A percentile compares a stretch with the other conserved stretches of the same genome.
Evolutionary conservation across 305 asterid genomes (phyloP).

Genomic region (Fraxinus xanthoxyloides): DNA sequence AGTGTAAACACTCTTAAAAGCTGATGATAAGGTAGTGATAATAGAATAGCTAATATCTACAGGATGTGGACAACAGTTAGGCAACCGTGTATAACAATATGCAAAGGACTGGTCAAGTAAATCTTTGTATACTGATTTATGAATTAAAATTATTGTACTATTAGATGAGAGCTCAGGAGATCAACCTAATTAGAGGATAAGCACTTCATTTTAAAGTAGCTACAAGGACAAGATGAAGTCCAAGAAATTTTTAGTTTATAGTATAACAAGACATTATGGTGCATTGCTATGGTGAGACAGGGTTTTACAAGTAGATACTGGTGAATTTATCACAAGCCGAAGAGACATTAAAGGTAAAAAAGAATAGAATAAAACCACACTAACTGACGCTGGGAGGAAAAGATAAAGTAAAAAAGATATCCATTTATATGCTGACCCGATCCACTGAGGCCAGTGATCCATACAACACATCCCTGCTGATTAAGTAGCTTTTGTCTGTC

Average conservation of each 20-base stretch:
- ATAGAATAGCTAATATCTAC: not conserved
- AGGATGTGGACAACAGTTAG: not conserved
- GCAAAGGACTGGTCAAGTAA: not conserved
- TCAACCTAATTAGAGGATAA: not conserved
- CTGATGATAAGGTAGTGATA: not conserved
- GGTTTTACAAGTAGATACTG: not conserved
- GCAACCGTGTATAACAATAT: not conserved
- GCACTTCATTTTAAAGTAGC: not conserved
- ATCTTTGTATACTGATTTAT: not conserved
- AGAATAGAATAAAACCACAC: not conserved
- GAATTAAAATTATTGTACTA: not conserved
- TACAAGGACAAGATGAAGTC: not conserved
- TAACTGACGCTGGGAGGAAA: not conserved
- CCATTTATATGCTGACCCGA: conserved; percentile 50
- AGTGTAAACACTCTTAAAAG: not conserved
- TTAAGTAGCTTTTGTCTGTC: conserved; percentile 80
- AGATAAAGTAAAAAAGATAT: not conserved
- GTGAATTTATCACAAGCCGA: not conserved
- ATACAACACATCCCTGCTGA: conserved; percentile 94
- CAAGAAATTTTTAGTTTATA: not conserved
- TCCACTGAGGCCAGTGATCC: conserved; percentile 99
- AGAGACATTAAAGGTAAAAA: not conserved
- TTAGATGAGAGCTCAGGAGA: not conserved
- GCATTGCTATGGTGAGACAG: not conserved
- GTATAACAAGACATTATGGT: not conserved